These are phyloP conservation scores for Neophaeococcomyces aloes DNA, from an alignment of 2,329 filamentous ascomycete species.

Conservation along the genomic window DNA sequence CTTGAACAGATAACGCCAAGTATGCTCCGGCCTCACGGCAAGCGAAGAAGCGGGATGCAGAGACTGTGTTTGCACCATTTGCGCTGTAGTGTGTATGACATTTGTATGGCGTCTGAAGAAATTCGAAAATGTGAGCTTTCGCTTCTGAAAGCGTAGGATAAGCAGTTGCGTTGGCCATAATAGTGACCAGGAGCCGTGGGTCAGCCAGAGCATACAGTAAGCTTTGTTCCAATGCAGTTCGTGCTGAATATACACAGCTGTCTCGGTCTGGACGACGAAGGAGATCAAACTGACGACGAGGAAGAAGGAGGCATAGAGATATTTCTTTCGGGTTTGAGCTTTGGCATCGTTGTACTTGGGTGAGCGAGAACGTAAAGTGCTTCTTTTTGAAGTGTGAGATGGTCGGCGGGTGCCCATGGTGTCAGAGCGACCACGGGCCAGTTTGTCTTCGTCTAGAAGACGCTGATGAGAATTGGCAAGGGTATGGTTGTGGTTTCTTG, in stretches of 20 bases:
- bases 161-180: constrained; percentile 79
- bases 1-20: constrained; percentile 62
- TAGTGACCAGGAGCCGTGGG: constrained; percentile 84
- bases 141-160: constrained; percentile 68
- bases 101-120: constrained; percentile 72
- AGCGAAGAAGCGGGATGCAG: constrained; percentile 48
- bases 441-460: constrained; percentile 40
- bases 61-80: constrained; percentile 77
- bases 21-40: constrained; percentile 30
- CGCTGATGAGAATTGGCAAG: constrained; percentile 39
- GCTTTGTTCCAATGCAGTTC: constrained; percentile 91
- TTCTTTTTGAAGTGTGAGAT: constrained; percentile 43
- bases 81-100: constrained; percentile 54
- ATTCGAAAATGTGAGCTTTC: constrained; percentile 63
- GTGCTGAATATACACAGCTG: constrained; percentile 88
- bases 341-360: constrained; percentile 54
- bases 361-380: constrained; percentile 66
- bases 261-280: constrained; percentile 91
- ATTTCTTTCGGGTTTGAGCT: constrained; percentile 64
- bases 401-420: constrained; percentile 29
- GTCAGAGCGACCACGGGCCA: constrained; percentile 27
- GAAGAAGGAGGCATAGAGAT: constrained; percentile 78
- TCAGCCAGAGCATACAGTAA: constrained; percentile 98
- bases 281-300: constrained; percentile 70
- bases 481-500: constrained; percentile 26